Evolutionary conservation across 2,329 filamentous ascomycete species (phyloP), one percentile per base, ranked within the genome.

Genomic region (Clarireedia homoeocarpa): DNA sequence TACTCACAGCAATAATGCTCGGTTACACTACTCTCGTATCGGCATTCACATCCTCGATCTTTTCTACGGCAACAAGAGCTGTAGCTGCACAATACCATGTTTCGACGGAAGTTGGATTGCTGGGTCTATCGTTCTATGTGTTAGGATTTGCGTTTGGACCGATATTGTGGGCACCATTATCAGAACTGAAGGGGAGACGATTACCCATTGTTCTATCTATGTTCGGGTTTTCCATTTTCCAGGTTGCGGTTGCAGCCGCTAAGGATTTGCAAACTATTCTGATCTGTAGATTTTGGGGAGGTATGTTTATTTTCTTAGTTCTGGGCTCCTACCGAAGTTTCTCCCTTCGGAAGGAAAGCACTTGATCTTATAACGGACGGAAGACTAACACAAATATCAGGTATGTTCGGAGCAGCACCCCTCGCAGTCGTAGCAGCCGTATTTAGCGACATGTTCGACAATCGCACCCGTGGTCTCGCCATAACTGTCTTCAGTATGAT

Each of bases 41-140:
- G 0, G 80, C 87, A 4, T 91, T 91, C 66, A 82, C 85, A 0
- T 86, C 83, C n/a, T 85, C 81, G 70, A 83, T 91, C 66, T 91
- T 89, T 73, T 89, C 85, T 1, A 74, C 83, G 24, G 85, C 85
- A 5, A 89, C 83, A 1, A 61, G 63, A 6, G 67, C 74, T 17
- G 75, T 91, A 10, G 78, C 82, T 4, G 55, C 58, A 2, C 70
- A 83, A 63, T 91, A 83, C 63, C 62, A 75, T 58, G 85, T 90
- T 34, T 79, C 78, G 15, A 67, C 69, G 5, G 81, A 86, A 64
- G 82, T 89, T 45, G 80, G 82, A 48, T 67, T 85, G 4, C 72
- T 89, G 10, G 84, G 85, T 20, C 77, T 88, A 0, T 84, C 84
- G 0, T 75, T 88, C 51, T 89, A 84, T 71, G 84, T 88, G n/a